These are phyloP conservation scores for Pseudomassariella vexata DNA, from an alignment of 2,329 filamentous ascomycete genomes.

Conservation along the genomic window DNA sequence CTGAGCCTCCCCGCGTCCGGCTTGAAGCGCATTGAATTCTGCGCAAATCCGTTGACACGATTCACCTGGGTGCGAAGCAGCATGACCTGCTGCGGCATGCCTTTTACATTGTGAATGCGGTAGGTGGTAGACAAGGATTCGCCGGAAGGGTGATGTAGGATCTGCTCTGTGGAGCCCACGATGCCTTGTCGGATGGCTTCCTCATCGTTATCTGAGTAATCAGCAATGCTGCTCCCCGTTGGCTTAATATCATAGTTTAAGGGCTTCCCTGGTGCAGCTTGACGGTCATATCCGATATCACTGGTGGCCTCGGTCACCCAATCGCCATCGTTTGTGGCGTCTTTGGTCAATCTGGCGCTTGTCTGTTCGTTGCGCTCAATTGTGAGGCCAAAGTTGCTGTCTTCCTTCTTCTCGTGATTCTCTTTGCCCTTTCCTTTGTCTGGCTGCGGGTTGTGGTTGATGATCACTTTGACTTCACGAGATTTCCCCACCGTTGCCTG, in stretches of 20 bases:
- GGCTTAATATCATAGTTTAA: slow-evolving; percentile 11
- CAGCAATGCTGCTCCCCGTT: slow-evolving; percentile 38
- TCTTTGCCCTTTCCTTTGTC: slow-evolving; percentile 1
- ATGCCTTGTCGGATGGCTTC: slow-evolving; percentile 8
- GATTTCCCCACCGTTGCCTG: not conserved
- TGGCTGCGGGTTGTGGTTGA: slow-evolving; percentile 7
- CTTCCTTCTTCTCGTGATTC: not conserved
- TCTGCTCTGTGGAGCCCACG: slow-evolving; percentile 12
- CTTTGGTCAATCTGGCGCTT: slow-evolving; percentile 1
- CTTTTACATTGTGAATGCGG: slow-evolving; percentile 12
- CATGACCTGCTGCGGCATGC: slow-evolving; percentile 9
- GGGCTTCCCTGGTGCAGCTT: not conserved
- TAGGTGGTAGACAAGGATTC: slow-evolving; percentile 5
- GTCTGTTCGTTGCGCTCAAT: not conserved
- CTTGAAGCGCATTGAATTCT: slow-evolving; percentile 11
- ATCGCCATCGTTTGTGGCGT: slow-evolving; percentile 23
- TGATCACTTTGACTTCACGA: slow-evolving; percentile 14
- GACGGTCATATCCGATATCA: slow-evolving; percentile 14
- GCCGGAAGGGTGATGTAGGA: slow-evolving; percentile 13
- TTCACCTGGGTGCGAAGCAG: slow-evolving; percentile 7
- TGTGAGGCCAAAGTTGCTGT: slow-evolving; percentile 2
- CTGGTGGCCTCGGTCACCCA: slow-evolving; percentile 33
- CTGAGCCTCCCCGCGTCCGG: slow-evolving; percentile 4
- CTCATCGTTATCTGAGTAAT: slow-evolving; percentile 32
- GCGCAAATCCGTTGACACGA: slow-evolving; percentile 9